Base-by-base conservation (phyloP, 768 basidiomycete species). In the Podaxis sp. region DNA sequence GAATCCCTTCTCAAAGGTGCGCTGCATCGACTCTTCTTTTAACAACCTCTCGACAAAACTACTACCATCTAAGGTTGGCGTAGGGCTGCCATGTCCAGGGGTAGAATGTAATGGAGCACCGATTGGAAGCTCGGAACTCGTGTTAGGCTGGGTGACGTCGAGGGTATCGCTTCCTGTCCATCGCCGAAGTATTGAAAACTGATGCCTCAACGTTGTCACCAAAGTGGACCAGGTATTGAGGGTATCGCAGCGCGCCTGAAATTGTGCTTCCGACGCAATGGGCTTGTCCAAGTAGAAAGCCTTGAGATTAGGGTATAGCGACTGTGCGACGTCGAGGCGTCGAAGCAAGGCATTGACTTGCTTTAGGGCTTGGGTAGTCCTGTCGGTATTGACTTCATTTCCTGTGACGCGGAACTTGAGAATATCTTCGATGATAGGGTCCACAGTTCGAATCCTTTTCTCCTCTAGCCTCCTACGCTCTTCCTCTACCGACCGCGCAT, bases 101-200 rank as follows among this genome's bases (percentile, higher is more conserved):
- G 48, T 37, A 13, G 52, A 44, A 18, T 54, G 59, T 27, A 61
- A n/a, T 25, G 44, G 13, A 28, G 59, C 21, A 11, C 42, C 59
- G 55, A 81, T 77, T 42, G 79, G 81, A 32, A 77, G 70, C 60
- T 91, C 90, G 11, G 83, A 80, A 57, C 77, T 85, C 16, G 89
- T 86, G 63, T 86, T 85, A 9, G 91, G 90, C 62, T 89, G 86
- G 37, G 85, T 91, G 57, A 98, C 90, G 69, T 97, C 92, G 55
- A 98, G 80, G 18, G 88, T 90, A 63, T 94, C 90, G 71, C 89
- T 93, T 14, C 93, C 95, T 0, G 96, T 98, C 96, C 96, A 98
- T 63, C 88, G 87, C 64, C 90, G 90, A 25, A 98, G 79, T 38
- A 93, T 82, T 25, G 77, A 73, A 58, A 96, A 86, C 65, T 95